Base-by-base conservation (phyloP, 345 rosid species). In the Leavenworthia alabamica region DNA sequence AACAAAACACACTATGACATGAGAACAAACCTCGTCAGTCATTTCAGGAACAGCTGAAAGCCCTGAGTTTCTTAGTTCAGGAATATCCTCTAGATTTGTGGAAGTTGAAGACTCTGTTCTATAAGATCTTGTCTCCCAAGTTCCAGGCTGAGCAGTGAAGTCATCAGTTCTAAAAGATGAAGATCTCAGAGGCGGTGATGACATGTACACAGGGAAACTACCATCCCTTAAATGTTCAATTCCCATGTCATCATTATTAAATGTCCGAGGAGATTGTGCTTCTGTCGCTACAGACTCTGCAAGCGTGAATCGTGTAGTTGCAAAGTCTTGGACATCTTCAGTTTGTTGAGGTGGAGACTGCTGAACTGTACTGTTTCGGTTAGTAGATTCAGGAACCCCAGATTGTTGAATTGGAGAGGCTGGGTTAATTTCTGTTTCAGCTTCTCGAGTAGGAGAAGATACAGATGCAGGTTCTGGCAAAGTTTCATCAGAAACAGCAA, bases 101-200 rank as follows among this genome's bases (percentile, higher is more conserved):
- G 95, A 85, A n/a, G 92, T 73, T 70, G 77, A 80, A n/a, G n/a
- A n/a, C 53, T 78, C 88, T 32, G 85, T 74, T 64, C 71, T 43
- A 40, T 28, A 72, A 47, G 83, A 67, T 55, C 73, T 55, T 50
- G 72, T 77, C 54, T 72, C 79, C 51, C 66, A 12, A 49, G 61
- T 51, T 58, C 73, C 78, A 43, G 63, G 43, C 56, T 52, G 66
- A 45, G 78, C 77, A 47, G 81, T 73, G 29, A 66, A 62, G 46
- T 68, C 82, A 76, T 79, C 84, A 14, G 74, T 75, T 75, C 80
- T 68, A 43, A 47, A 67, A 51, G 84, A 71, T 40, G 89, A 79
- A 56, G 24, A 45, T 47, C 68, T n/a, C 27, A 51, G 28, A 55
- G 68, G 57, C 11, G 74, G 68, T 9, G 74, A 70, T 3, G 24